A percentile compares a stretch with the other conserved stretches of the same genome.
Evolutionary conservation across 2,329 filamentous ascomycete genomes (phyloP).

Genomic region (Teratosphaeriaceae sp.): DNA sequence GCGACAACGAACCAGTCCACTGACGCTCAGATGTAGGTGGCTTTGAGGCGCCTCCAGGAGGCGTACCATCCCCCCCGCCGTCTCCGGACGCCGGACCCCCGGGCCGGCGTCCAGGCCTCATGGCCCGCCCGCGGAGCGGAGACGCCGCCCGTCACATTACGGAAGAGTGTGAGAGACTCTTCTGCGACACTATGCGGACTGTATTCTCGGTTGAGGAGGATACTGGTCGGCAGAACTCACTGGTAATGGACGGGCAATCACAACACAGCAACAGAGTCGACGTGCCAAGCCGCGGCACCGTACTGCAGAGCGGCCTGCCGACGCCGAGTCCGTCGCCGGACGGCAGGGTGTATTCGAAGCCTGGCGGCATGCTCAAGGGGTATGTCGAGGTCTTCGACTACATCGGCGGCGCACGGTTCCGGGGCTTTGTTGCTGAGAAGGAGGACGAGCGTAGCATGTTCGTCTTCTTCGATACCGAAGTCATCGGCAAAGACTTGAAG

Average conservation of each 20-base stretch:
- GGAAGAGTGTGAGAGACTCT: constrained; percentile 99
- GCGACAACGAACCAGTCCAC: too few species aligned
- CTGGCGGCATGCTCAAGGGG: constrained; percentile 41
- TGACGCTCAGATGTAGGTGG: constrained; percentile 53
- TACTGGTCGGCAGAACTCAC: constrained; percentile 67
- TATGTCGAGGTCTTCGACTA: constrained; percentile 85
- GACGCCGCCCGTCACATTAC: constrained; percentile 94
- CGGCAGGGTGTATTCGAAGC: constrained; percentile 18
- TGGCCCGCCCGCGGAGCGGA: constrained; percentile 49
- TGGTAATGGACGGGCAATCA: constrained; percentile 68
- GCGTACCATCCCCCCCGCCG: constrained; percentile 75
- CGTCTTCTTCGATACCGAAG: constrained; percentile 74
- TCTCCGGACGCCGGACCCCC: constrained; percentile 53
- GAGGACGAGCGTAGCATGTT: constrained; percentile 69
- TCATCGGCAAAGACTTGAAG: constrained; percentile 73
- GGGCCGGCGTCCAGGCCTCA: constrained; percentile 18
- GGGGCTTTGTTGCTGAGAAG: constrained; percentile 72
- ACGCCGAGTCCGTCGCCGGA: constrained; percentile 31
- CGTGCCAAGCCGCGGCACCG: constrained; percentile 13
- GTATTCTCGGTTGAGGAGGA: constrained; percentile 96
- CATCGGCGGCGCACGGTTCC: constrained; percentile 75
- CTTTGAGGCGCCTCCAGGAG: constrained; percentile 80
- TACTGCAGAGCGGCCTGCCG: constrained; percentile 26
- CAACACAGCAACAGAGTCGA: constrained; percentile 23
- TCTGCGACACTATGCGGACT: constrained; percentile 90